Evolutionary conservation across 2,329 filamentous ascomycete species (phyloP), one percentile per base, ranked within the genome.

Genomic region (Fonsecaea erecta): DNA sequence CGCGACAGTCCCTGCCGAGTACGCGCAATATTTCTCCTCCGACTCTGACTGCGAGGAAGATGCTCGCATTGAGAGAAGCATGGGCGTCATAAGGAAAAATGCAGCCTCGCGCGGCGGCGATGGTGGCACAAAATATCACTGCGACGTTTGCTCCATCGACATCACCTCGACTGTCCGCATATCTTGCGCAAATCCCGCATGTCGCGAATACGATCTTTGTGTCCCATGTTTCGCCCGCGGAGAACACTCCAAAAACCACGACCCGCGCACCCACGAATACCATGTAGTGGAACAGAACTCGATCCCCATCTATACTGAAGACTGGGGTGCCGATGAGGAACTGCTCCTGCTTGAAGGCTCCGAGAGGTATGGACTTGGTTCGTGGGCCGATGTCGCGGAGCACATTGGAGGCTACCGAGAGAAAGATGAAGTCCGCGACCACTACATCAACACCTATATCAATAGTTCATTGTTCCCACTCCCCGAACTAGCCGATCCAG

Each of bases 311-410:
- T 99, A 96, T 74, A 90, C 93, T 71, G 86, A 87, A 64, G 93
- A 97, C 74, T 99, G 95, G 95, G 95, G 95, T 59, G 95, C 95
- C 26, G 95, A 99, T 75, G 95, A 99, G 76, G 95, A 99, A 77
- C 80, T 98, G n/a, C 81, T 98, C 4, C 81, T 99, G 60, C 80
- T 99, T 0, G 95, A 99, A 79, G 95, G 95, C 24, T 93, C 92
- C 11, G 95, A 99, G 78, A 96, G 92, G 64, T 99, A 99, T 75
- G 95, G 95, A 0, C 82, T 99, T 56, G 95, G 95, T 2, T 98
- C 94, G 24, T 99, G 95, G 94, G 92, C 93, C 43, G 95, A 99
- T 74, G 96, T 99, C 68, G 93, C 95, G 40, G 94, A 99, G 77
- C 95, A 99, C 77, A 98, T 99, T 73, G 95, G 95, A 58, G 95